phyloP scores from a whole-genome alignment of 1,139 yeast species.

The Kodamaea arcana region DNA sequence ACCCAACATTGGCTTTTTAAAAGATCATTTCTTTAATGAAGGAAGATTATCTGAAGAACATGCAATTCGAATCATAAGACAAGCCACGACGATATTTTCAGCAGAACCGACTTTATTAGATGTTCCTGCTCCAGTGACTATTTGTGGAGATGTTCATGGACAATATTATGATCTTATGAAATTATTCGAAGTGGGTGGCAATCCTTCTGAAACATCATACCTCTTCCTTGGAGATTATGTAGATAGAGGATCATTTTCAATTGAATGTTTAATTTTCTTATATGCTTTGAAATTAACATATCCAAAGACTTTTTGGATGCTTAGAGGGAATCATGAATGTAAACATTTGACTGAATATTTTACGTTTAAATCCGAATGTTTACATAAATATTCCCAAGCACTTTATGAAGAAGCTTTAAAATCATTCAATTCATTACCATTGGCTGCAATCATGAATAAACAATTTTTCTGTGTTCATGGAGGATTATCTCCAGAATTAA shows the following conservation, averaged over 20 bases:
- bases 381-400: slow-evolving; percentile 68
- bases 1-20: slow-evolving; percentile 71
- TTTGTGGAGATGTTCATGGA: slow-evolving; percentile 96
- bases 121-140: slow-evolving; percentile 91
- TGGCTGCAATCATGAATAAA: slow-evolving; percentile 91
- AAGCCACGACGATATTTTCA: slow-evolving; percentile 65
- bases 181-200: slow-evolving; percentile 91
- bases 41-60: slow-evolving; percentile 77
- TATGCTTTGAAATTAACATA: slow-evolving; percentile 78
- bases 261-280: slow-evolving; percentile 79
- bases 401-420: slow-evolving; percentile 74
- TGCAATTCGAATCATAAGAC: slow-evolving; percentile 60
- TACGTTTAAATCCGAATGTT: slow-evolving; percentile 87
- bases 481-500: slow-evolving; percentile 87
- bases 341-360: slow-evolving; percentile 90
- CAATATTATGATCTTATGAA: slow-evolving; percentile 90
- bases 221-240: slow-evolving; percentile 93
- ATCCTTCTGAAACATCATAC: slow-evolving; percentile 72
- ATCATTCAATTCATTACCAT: slow-evolving; percentile 84
- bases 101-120: slow-evolving; percentile 75
- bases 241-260: slow-evolving; percentile 89
- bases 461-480: slow-evolving; percentile 98
- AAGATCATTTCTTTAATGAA: slow-evolving; percentile 71
- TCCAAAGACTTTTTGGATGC: slow-evolving; percentile 73
- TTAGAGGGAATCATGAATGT: slow-evolving; percentile 95